Conservation (phyloP, 495 filamentous ascomycete species). For the Neurospora sp. region DNA sequence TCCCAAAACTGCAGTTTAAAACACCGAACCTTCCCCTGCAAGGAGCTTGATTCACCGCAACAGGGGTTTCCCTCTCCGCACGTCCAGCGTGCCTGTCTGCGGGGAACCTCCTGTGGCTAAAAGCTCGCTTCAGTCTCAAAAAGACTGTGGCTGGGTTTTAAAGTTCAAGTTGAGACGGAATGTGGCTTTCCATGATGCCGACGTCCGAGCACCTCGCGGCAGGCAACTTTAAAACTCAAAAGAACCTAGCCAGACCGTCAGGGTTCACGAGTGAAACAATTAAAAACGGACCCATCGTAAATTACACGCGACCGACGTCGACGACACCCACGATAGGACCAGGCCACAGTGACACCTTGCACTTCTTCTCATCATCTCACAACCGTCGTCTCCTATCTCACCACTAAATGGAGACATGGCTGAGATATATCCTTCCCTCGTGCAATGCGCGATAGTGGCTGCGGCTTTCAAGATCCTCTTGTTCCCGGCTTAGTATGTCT, state of each 20-base stretch:
- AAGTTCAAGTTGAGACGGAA: not conserved
- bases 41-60: not conserved
- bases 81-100: not conserved
- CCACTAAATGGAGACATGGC: constrained; percentile 47
- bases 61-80: not conserved
- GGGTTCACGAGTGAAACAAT: not conserved
- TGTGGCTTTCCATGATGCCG: not conserved
- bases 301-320: not conserved
- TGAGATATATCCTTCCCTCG: constrained; percentile 71
- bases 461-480: constrained; percentile 88
- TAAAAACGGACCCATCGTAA: not conserved
- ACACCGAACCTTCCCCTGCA: not conserved
- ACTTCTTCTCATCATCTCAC: not conserved
- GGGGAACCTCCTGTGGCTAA: not conserved
- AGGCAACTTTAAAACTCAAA: not conserved
- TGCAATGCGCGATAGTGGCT: constrained; percentile 78
- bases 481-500: constrained; percentile 87
- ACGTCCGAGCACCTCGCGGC: not conserved
- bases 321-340: not conserved
- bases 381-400: not conserved
- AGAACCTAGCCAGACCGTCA: not conserved
- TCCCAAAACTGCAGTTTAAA: not conserved
- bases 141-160: not conserved
- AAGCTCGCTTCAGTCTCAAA: not conserved
- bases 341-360: not conserved